These are phyloP conservation scores for Fusarium kyushuense DNA, from an alignment of 2,329 filamentous ascomycete genomes.

Conservation along the genomic window DNA sequence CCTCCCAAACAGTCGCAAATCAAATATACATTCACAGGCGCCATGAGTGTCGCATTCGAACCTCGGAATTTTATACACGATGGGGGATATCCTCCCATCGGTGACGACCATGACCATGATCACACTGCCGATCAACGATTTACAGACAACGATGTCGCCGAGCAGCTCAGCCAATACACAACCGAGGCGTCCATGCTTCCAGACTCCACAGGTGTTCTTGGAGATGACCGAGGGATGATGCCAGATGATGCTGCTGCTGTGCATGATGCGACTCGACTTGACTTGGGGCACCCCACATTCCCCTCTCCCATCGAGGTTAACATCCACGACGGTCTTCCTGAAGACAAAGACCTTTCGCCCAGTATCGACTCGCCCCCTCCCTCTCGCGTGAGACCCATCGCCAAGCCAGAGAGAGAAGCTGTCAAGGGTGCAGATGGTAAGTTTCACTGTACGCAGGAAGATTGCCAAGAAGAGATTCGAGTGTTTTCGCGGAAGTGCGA, in stretches of 20 bases:
- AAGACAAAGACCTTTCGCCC: constrained; percentile 53
- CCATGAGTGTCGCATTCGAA: constrained; percentile 67
- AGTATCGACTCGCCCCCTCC: constrained; percentile 51
- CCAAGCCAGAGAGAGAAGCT: constrained; percentile 69
- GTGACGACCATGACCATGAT: constrained; percentile 59
- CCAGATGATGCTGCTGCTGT: constrained; percentile 55
- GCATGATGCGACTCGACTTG: constrained; percentile 56
- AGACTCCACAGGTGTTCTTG: constrained; percentile 55
- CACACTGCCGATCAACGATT: constrained; percentile 57
- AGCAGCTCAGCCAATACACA: constrained; percentile 59
- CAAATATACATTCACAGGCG: constrained; percentile 40
- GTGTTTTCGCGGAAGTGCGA: constrained; percentile 88
- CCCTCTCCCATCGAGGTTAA: constrained; percentile 53
- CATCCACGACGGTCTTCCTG: constrained; percentile 51
- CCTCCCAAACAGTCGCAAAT: constrained; percentile 16
- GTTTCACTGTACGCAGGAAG: constrained; percentile 77
- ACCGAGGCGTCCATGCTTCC: constrained; percentile 54
- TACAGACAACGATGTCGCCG: constrained; percentile 58
- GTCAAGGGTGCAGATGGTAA: constrained; percentile 77
- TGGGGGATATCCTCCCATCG: constrained; percentile 61
- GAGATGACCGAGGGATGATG: constrained; percentile 53
- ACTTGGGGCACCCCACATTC: constrained; percentile 52
- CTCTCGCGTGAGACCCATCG: constrained; percentile 64
- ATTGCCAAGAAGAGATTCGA: constrained; percentile 73
- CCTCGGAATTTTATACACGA: constrained; percentile 62